phyloP scores from a whole-genome alignment of 192 early-diverging fungal species.

The Coemansia sp. region DNA sequence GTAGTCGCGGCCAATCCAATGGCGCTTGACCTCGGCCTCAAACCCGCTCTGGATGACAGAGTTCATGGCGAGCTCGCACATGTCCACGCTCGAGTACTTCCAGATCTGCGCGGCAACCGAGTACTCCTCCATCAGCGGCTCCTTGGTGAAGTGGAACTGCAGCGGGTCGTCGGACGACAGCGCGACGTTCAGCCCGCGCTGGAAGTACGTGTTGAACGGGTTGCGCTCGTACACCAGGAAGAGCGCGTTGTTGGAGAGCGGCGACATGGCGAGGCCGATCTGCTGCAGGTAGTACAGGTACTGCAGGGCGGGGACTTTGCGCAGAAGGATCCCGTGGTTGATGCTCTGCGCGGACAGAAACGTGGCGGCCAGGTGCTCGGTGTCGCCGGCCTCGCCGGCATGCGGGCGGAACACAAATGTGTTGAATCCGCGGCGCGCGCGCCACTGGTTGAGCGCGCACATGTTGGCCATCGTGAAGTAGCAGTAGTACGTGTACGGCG shows the following conservation, averaged over 20 bases:
- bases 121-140: constrained; percentile 96
- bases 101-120: constrained; percentile 95
- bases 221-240: constrained; percentile 93
- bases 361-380: constrained; percentile 86
- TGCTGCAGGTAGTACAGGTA: constrained; percentile 95
- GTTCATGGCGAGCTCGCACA: constrained; percentile 94
- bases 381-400: constrained; percentile 93
- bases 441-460: constrained; percentile 75
- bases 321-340: constrained; percentile 87
- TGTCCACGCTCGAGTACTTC: constrained; percentile 87
- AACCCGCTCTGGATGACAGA: constrained; percentile 88
- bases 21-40: constrained; percentile 83
- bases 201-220: constrained; percentile 86
- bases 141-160: constrained; percentile 96
- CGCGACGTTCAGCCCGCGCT: constrained; percentile 89
- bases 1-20: constrained; percentile 85
- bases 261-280: constrained; percentile 96
- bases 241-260: constrained; percentile 93
- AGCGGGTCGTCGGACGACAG: constrained; percentile 95
- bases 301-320: constrained; percentile 92
- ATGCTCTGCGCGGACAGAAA: constrained; percentile 87
- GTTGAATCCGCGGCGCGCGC: constrained; percentile 73
- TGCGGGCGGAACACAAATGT: constrained; percentile 94
- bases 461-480: constrained; percentile 93
- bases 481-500: constrained; percentile 92